A percentile compares a stretch with the other conserved stretches of the same genome.
phyloP scores from a whole-genome alignment of 2,329 filamentous ascomycete species.

The Hymenoscyphus infarciens region DNA sequence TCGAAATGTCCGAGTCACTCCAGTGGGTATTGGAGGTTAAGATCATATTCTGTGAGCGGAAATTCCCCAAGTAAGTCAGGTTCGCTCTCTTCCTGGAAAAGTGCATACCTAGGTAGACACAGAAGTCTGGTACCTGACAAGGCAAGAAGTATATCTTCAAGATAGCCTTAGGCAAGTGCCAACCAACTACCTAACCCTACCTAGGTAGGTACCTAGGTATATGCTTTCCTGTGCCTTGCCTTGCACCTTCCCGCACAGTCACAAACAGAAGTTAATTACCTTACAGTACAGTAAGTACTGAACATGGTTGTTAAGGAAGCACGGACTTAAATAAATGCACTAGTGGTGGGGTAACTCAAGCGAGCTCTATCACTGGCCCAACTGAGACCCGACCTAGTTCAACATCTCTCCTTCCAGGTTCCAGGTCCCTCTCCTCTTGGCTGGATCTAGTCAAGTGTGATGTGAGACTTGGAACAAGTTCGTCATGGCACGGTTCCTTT shows the following conservation, averaged over 20 bases:
- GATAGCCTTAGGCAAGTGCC: background rate
- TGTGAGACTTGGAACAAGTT: slow-evolving; percentile 19
- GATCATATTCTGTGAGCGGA: no score
- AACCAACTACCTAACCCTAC: no score
- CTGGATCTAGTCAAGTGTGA: slow-evolving; percentile 15
- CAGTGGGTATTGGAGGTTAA: no score
- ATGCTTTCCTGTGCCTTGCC: background rate
- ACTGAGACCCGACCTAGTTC: slow-evolving; percentile 13
- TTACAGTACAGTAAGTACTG: no score
- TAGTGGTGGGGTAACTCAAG: slow-evolving; percentile 23
- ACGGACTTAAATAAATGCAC: slow-evolving; percentile 21
- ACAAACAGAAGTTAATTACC: background rate
- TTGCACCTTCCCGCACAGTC: background rate
- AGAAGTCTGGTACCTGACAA: background rate
- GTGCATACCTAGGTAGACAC: background rate
- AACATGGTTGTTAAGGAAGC: slow-evolving; percentile 1
- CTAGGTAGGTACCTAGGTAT: no score
- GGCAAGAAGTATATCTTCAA: background rate
- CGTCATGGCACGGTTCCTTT: slow-evolving; percentile 22
- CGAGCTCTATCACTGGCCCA: background rate
- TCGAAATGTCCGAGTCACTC: background rate
- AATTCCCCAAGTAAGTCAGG: no score
- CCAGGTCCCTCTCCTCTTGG: slow-evolving; percentile 16
- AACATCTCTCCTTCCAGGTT: background rate
- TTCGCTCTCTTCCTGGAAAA: background rate